These are phyloP conservation scores for Lathyrus oleraceus DNA, from an alignment of 306 rosid species.

Conservation along the genomic window DNA sequence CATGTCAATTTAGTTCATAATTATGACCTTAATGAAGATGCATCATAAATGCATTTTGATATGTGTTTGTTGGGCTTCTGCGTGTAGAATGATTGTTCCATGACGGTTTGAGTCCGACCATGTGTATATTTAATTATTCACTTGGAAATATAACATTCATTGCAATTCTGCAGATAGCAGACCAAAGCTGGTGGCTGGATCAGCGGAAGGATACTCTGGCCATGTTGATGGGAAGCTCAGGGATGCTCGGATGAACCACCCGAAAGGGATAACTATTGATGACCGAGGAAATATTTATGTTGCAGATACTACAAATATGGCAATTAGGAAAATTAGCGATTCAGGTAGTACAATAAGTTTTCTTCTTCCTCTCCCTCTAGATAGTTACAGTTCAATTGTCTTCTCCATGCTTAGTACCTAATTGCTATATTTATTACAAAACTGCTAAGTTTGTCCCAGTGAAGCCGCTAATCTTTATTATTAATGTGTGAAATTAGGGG, in stretches of 20 bases:
- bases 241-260: conserved; percentile 88
- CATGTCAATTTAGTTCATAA: conserved; percentile 15
- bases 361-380: not conserved
- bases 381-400: not conserved
- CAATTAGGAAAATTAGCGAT: conserved; percentile 90
- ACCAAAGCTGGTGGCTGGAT: conserved; percentile 80
- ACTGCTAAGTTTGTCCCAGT: not conserved
- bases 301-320: conserved; percentile 87
- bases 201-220: conserved; percentile 83
- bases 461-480: too few relatives aligned
- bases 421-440: conserved; percentile 20
- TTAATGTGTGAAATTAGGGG: conserved; percentile 46
- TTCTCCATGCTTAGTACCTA: not conserved
- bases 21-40: conserved; percentile 25
- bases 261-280: conserved; percentile 85
- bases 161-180: conserved; percentile 71
- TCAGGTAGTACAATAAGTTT: conserved; percentile 61
- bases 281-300: conserved; percentile 88
- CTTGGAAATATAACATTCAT: conserved; percentile 25
- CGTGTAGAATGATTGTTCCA: not conserved
- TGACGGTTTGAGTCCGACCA: not conserved
- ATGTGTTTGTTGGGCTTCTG: not conserved
- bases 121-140: conserved; percentile 15
- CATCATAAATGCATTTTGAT: conserved; percentile 13
- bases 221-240: conserved; percentile 84